Percentiles rank a stretch among this genome's conserved stretches.
Conservation (phyloP, 2,329 filamentous ascomycete species). For the Xylariomycetidae sp. region DNA sequence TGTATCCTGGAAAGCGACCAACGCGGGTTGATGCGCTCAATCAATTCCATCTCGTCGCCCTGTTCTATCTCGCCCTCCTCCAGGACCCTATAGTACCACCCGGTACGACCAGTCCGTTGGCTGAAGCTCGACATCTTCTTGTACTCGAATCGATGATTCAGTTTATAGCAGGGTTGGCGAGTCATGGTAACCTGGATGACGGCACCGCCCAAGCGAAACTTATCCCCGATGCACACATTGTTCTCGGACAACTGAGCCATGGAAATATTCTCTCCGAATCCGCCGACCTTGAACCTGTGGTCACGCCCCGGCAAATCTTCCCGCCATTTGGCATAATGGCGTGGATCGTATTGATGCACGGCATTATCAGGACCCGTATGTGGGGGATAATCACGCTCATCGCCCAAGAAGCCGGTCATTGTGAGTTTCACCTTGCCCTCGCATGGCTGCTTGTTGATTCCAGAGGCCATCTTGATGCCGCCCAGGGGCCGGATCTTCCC, state of each 20-base stretch:
- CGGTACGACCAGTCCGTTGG: slow-evolving; percentile 53
- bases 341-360: slow-evolving; percentile 52
- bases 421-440: slow-evolving; percentile 39
- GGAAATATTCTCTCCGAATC: slow-evolving; percentile 62
- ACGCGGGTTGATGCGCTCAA: slow-evolving; percentile 48
- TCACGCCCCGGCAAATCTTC: slow-evolving; percentile 44
- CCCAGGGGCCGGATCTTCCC: slow-evolving; percentile 51
- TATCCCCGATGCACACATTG: slow-evolving; percentile 61
- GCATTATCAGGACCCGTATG: slow-evolving; percentile 61
- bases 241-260: slow-evolving; percentile 51
- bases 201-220: slow-evolving; percentile 45
- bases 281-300: slow-evolving; percentile 50
- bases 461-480: slow-evolving; percentile 45
- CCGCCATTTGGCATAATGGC: slow-evolving; percentile 54
- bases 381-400: slow-evolving; percentile 55
- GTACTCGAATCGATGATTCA: slow-evolving; percentile 62
- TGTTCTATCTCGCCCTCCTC: slow-evolving; percentile 47
- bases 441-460: slow-evolving; percentile 50
- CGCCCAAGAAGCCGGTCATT: slow-evolving; percentile 47
- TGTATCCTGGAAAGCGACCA: slow-evolving; percentile 60
- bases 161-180: slow-evolving; percentile 61
- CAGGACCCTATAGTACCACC: slow-evolving; percentile 61
- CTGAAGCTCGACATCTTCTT: slow-evolving; percentile 55
- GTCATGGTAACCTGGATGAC: slow-evolving; percentile 57
- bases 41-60: slow-evolving; percentile 51